Conservation (phyloP, 106 monocot genomes). For the Dioscorea dumetorum region DNA sequence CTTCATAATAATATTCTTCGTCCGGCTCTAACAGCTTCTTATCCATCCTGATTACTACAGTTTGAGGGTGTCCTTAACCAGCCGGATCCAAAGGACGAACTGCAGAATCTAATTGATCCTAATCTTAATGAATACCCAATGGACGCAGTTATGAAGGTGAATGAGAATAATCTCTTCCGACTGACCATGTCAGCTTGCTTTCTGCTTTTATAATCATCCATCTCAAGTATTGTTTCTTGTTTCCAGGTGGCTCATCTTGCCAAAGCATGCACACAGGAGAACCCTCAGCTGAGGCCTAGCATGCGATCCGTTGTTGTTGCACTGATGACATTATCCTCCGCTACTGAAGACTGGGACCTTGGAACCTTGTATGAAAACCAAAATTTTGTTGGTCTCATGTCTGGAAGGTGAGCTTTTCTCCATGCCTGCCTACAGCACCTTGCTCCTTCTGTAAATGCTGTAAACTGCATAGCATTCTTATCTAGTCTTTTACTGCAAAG, state of each 20-base stretch:
- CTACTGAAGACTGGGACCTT: slow-evolving; percentile 57
- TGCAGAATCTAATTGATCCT: slow-evolving; percentile 49
- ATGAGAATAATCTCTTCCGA: not conserved
- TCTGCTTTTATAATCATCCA: not conserved
- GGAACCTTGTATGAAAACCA: slow-evolving; percentile 48
- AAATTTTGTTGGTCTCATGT: slow-evolving; percentile 43
- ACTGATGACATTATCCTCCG: slow-evolving; percentile 77
- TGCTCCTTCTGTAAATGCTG: no score
- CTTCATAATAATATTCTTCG: no score
- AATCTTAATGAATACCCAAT: slow-evolving; percentile 42
- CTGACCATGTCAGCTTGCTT: not conserved
- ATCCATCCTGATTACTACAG: slow-evolving; percentile 19
- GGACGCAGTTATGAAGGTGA: slow-evolving; percentile 59
- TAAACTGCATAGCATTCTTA: no score
- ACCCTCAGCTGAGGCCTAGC: slow-evolving; percentile 62
- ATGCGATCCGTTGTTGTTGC: slow-evolving; percentile 80
- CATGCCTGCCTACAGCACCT: not conserved
- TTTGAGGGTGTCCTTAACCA: slow-evolving; percentile 50
- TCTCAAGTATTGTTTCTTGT: not conserved
- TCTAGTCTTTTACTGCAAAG: no score
- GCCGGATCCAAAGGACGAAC: slow-evolving; percentile 38
- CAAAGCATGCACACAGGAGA: slow-evolving; percentile 73
- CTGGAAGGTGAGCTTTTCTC: slow-evolving; percentile 42
- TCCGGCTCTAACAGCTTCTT: no score
- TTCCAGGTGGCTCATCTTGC: slow-evolving; percentile 73